These are phyloP conservation scores for Penicillium robsamsonii DNA, from an alignment of 495 filamentous ascomycete genomes.

Conservation along the genomic window DNA sequence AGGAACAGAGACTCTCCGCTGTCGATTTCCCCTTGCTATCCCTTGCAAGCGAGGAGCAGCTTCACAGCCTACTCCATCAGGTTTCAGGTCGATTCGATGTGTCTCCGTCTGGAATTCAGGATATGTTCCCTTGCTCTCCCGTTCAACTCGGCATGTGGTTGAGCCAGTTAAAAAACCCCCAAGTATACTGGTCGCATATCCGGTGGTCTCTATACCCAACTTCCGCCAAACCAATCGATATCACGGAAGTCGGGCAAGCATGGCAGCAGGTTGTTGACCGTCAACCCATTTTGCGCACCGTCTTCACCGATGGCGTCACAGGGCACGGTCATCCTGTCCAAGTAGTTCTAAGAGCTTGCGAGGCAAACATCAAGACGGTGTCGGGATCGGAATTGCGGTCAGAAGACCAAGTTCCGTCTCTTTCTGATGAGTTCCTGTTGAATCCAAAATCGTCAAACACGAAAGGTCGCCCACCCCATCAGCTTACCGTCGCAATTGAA, in stretches of 20 bases:
- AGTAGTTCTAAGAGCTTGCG: not conserved
- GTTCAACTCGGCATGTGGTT: conserved; percentile 48
- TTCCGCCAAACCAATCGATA: too few relatives aligned
- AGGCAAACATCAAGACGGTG: not conserved
- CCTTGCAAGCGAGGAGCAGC: conserved; percentile 21
- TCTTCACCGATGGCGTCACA: conserved; percentile 41
- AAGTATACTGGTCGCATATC: conserved; percentile 25
- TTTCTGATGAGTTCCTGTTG: too few relatives aligned
- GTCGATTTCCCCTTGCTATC: conserved; percentile 43
- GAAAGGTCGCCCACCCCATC: conserved; percentile 30
- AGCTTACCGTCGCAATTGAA: conserved; percentile 31
- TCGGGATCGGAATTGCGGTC: too few relatives aligned
- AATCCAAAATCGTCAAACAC: not conserved
- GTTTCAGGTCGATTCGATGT: conserved; percentile 23
- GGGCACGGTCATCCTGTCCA: not conserved
- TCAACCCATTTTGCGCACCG: conserved; percentile 47
- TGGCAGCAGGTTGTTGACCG: conserved; percentile 48
- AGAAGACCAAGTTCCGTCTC: too few relatives aligned
- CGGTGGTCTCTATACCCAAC: too few relatives aligned
- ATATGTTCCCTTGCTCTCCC: conserved; percentile 54
- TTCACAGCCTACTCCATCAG: not conserved
- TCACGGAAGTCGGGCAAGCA: conserved; percentile 25
- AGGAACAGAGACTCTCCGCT: not conserved
- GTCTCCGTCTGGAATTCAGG: conserved; percentile 35
- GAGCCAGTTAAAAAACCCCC: conserved; percentile 40